A percentile compares a stretch with the other conserved stretches of the same genome.
phyloP scores from a whole-genome alignment of 2,329 filamentous ascomycete genomes.

The Dothistroma pini region DNA sequence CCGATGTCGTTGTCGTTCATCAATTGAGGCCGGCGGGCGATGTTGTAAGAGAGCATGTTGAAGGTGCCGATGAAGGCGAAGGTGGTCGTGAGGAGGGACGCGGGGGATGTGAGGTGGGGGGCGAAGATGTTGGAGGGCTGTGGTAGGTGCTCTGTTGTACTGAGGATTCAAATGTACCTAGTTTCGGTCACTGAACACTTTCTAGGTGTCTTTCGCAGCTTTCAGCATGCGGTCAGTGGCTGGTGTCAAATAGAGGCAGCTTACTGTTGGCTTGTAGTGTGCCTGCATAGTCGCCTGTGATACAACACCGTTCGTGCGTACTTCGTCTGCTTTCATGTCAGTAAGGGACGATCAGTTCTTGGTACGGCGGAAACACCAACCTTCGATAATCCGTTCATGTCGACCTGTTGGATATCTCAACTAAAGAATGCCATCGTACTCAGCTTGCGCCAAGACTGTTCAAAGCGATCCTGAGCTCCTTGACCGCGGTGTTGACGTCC shows the following conservation, averaged over 20 bases:
- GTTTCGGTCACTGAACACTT: not conserved
- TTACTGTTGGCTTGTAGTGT: not conserved
- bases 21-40: conserved; percentile 56
- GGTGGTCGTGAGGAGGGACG: not conserved
- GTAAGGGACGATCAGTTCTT: not conserved
- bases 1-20: conserved; percentile 59
- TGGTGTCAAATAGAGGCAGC: not conserved
- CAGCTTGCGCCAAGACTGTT: conserved; percentile 62
- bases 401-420: not conserved
- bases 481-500: conserved; percentile 84
- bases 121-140: not conserved
- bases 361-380: not conserved
- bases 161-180: not conserved
- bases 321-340: not conserved
- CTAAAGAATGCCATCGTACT: conserved; percentile 4
- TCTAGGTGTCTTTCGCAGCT: not conserved
- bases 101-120: not conserved
- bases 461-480: conserved; percentile 75
- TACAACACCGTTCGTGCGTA: not conserved
- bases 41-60: conserved; percentile 55
- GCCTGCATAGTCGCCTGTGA: conserved; percentile 1
- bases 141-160: no score
- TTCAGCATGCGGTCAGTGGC: not conserved
- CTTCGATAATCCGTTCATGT: not conserved
- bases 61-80: conserved; percentile 34